Percentiles rank a stretch among this genome's conserved stretches.
Evolutionary conservation across 305 asterid genomes (phyloP).

Genomic region (Solanum hybrid): DNA sequence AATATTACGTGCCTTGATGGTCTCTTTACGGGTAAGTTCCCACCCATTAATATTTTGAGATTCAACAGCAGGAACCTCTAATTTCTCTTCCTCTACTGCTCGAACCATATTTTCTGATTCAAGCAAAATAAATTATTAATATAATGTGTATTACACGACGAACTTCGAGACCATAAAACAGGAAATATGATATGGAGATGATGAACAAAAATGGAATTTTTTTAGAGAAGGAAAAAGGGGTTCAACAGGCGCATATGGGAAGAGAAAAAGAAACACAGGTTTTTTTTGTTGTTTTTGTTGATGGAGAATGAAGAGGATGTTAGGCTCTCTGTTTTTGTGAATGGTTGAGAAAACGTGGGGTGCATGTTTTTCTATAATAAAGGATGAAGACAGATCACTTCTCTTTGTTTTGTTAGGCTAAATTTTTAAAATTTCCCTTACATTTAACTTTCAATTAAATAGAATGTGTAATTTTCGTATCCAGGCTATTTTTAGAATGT

Average conservation of each 20-base stretch:
- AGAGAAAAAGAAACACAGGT: neutral
- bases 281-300: neutral
- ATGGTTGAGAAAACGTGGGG: slow-evolving; percentile 29
- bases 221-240: neutral
- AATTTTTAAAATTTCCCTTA: neutral
- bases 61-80: slow-evolving; percentile 16
- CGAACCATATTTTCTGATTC: slow-evolving; percentile 20
- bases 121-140: neutral
- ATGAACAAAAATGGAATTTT: neutral
- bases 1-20: slow-evolving; percentile 14
- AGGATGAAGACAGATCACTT: slow-evolving; percentile 12
- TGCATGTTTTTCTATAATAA: slow-evolving; percentile 20
- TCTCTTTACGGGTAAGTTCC: slow-evolving; percentile 21
- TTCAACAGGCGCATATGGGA: neutral
- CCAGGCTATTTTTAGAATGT: neutral
- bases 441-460: neutral
- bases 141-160: neutral
- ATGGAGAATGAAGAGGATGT: neutral
- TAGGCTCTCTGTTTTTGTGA: slow-evolving; percentile 5
- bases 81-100: slow-evolving; percentile 39
- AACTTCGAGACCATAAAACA: neutral
- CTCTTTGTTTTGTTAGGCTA: neutral
- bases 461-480: neutral
- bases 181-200: neutral
- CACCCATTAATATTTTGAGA: slow-evolving; percentile 20